phyloP scores from a whole-genome alignment of 495 filamentous ascomycete species.

The Ascodesmis nigricans region DNA sequence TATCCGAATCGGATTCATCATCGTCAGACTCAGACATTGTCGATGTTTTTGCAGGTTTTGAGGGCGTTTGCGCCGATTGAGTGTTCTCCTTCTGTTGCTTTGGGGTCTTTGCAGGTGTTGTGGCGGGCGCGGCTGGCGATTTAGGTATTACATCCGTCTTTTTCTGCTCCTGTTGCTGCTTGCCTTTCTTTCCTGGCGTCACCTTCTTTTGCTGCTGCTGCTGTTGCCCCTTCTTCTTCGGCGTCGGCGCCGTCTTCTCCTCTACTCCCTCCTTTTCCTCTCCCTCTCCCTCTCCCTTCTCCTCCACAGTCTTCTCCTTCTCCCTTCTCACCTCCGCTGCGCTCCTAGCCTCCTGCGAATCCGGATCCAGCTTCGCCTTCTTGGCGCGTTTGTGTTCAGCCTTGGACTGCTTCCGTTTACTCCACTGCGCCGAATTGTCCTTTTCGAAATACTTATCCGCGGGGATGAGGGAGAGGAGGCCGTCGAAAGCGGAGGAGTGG shows the following conservation, averaged over 20 bases:
- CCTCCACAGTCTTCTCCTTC: conserved; percentile 25
- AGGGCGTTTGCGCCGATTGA: conserved; percentile 23
- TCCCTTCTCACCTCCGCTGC: conserved; percentile 27
- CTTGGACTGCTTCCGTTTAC: conserved; percentile 71
- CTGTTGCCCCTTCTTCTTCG: conserved; percentile 11
- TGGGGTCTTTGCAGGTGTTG: background rate
- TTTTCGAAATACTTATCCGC: conserved; percentile 81
- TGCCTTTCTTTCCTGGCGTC: conserved; percentile 25
- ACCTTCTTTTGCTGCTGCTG: conserved; percentile 25
- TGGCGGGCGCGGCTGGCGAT: background rate
- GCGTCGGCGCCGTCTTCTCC: conserved; percentile 26
- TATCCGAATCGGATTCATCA: conserved; percentile 1
- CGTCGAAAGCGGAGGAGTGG: conserved; percentile 74
- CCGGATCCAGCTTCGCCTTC: conserved; percentile 66
- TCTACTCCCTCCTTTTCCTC: conserved; percentile 16
- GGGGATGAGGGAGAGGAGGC: conserved; percentile 75
- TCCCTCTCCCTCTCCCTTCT: conserved; percentile 16
- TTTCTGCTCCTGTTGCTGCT: no score
- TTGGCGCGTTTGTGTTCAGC: conserved; percentile 55
- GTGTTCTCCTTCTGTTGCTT: conserved; percentile 11
- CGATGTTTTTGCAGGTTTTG: background rate
- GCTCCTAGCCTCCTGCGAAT: conserved; percentile 25
- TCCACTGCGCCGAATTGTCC: conserved; percentile 67
- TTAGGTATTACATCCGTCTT: conserved; percentile 18
- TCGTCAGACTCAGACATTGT: background rate